These are phyloP conservation scores for Manihot esculenta DNA, from an alignment of 441 rosid genomes.

Conservation along the genomic window DNA sequence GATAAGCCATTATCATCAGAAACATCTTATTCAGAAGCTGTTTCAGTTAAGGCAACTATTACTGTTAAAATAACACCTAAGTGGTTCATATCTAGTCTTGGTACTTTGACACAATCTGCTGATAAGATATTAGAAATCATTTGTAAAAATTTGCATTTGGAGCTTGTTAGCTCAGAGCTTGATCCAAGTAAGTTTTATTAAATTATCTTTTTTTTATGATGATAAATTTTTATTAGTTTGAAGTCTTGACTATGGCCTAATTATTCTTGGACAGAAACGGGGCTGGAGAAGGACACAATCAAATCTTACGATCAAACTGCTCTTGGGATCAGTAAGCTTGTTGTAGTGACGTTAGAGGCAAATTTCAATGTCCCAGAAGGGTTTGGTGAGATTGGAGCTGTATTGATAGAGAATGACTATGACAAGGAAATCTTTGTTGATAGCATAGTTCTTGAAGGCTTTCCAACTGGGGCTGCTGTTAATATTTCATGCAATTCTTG, in stretches of 20 bases:
- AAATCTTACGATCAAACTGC: conserved; percentile 43
- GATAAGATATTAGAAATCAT: conserved; percentile 39
- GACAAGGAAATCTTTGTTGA: conserved; percentile 44
- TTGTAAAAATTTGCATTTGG: conserved; percentile 50
- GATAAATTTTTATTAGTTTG: too few relatives aligned
- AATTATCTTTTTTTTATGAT: too few relatives aligned
- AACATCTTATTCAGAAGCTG: background rate
- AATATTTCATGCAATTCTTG: conserved; percentile 48
- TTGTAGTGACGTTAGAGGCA: conserved; percentile 41
- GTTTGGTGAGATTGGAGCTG: conserved; percentile 62
- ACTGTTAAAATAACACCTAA: conserved; percentile 16
- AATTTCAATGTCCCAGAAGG: conserved; percentile 39
- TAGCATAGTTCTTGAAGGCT: conserved; percentile 44
- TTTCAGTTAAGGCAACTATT: conserved; percentile 15
- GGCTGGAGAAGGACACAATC: conserved; percentile 43
- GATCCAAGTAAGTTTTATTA: conserved; percentile 41
- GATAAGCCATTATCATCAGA: background rate
- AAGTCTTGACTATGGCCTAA: background rate
- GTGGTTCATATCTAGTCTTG: background rate
- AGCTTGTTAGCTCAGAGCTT: conserved; percentile 57
- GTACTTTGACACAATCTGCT: background rate
- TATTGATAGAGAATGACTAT: conserved; percentile 51
- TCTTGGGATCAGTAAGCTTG: conserved; percentile 19
- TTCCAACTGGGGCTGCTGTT: conserved; percentile 37
- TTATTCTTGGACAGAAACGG: conserved; percentile 27